These are phyloP conservation scores for Logfia minima DNA, from an alignment of 129 eudicot genomes.

Conservation along the genomic window DNA sequence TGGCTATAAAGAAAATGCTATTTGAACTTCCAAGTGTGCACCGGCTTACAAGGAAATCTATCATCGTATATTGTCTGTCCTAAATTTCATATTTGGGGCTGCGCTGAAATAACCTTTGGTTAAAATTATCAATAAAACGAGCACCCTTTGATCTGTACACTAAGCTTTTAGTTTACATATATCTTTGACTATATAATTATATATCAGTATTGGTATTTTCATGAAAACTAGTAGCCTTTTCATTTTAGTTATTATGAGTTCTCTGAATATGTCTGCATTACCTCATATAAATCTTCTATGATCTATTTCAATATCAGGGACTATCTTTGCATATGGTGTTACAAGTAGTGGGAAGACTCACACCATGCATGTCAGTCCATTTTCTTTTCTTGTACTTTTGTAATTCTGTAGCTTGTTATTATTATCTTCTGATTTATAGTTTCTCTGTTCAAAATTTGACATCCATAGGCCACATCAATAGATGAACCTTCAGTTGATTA, in stretches of 20 bases:
- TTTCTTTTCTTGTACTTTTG: neutral
- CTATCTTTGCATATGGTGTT: slow-evolving; percentile 97
- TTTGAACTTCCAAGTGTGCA: neutral
- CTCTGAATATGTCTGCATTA: neutral
- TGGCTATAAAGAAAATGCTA: neutral
- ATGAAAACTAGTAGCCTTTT: slow-evolving; percentile 7
- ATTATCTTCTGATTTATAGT: slow-evolving; percentile 20
- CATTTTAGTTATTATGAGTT: slow-evolving; percentile 12
- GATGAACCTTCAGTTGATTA: slow-evolving; percentile 10
- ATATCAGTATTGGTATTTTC: neutral
- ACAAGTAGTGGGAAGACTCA: slow-evolving; percentile 99
- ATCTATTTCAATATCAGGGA: slow-evolving; percentile 52
- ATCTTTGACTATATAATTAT: slow-evolving; percentile 14
- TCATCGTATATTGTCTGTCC: slow-evolving; percentile 4
- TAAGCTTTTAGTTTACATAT: slow-evolving; percentile 7
- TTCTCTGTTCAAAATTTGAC: neutral
- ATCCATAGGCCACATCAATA: slow-evolving; percentile 12
- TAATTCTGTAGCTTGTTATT: slow-evolving; percentile 14
- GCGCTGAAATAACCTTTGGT: slow-evolving; percentile 17
- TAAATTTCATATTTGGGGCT: slow-evolving; percentile 24
- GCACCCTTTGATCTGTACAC: slow-evolving; percentile 6
- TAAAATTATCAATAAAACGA: neutral
- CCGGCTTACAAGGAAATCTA: neutral
- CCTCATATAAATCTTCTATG: slow-evolving; percentile 12
- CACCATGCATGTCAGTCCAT: slow-evolving; percentile 86